A percentile compares a stretch with the other conserved stretches of the same genome.
phyloP scores from a whole-genome alignment of 2,329 filamentous ascomycete species.

The Colletotrichum sp. region DNA sequence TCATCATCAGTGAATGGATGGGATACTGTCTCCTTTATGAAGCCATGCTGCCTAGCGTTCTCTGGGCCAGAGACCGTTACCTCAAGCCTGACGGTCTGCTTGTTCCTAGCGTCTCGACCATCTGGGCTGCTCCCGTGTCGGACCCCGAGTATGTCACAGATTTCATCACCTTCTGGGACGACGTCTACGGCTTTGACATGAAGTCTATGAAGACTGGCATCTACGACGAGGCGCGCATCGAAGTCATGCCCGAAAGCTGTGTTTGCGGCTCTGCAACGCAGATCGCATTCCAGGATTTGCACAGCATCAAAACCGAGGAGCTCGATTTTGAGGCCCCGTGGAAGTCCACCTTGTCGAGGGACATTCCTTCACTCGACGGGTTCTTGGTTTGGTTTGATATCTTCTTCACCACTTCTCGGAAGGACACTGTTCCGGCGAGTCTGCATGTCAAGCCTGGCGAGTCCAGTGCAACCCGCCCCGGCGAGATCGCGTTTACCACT shows the following conservation, averaged over 20 bases:
- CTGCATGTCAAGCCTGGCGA: constrained; percentile 62
- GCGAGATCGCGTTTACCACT: constrained; percentile 85
- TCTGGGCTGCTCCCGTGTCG: constrained; percentile 81
- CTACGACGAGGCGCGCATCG: constrained; percentile 80
- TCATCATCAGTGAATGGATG: constrained; percentile 99
- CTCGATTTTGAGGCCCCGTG: constrained; percentile 77
- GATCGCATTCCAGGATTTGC: constrained; percentile 79
- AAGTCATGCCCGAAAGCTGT: constrained; percentile 67
- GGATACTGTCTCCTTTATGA: constrained; percentile 93
- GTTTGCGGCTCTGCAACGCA: constrained; percentile 65
- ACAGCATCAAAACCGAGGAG: constrained; percentile 73
- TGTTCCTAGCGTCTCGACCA: constrained; percentile 83
- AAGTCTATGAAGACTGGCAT: constrained; percentile 84
- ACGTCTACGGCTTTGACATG: constrained; percentile 97
- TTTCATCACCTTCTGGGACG: constrained; percentile 83
- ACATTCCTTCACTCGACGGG: constrained; percentile 77
- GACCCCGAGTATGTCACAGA: constrained; percentile 81
- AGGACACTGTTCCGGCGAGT: constrained; percentile 49
- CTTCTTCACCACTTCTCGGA: constrained; percentile 75
- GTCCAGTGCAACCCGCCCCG: constrained; percentile 61
- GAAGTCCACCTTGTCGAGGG: constrained; percentile 61
- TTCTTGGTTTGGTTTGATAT: constrained; percentile 95
- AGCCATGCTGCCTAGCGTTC: constrained; percentile 92
- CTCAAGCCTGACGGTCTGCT: constrained; percentile 81
- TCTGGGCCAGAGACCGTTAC: constrained; percentile 88